These are phyloP conservation scores for Penicillium dipodomyicola DNA, from an alignment of 495 filamentous ascomycete species.

Conservation along the genomic window DNA sequence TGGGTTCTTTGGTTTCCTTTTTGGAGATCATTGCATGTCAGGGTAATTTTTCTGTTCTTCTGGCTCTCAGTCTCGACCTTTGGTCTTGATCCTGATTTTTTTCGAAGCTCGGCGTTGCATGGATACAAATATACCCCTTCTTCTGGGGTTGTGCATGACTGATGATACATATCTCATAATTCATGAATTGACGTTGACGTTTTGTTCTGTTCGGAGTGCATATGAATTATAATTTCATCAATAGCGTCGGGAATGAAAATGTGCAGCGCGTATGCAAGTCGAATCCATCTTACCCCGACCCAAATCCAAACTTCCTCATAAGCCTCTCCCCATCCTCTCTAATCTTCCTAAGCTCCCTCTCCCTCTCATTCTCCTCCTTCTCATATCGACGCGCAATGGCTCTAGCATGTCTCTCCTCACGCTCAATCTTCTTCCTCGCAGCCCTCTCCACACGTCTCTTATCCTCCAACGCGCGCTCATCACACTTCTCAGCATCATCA, in stretches of 20 bases:
- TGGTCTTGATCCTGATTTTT: slow-evolving; percentile 8
- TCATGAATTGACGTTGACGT: slow-evolving; percentile 17
- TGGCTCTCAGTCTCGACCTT: not conserved
- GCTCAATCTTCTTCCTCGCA: slow-evolving; percentile 34
- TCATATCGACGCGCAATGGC: slow-evolving; percentile 40
- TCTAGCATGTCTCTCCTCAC: slow-evolving; percentile 36
- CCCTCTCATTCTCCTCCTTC: slow-evolving; percentile 39
- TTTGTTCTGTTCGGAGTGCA: slow-evolving; percentile 6
- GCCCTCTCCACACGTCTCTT: slow-evolving; percentile 39
- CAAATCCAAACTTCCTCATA: slow-evolving; percentile 31
- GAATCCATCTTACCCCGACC: not conserved
- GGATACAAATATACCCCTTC: slow-evolving; percentile 26
- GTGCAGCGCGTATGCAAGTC: not conserved
- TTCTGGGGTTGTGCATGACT: slow-evolving; percentile 19
- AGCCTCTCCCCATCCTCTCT: slow-evolving; percentile 34
- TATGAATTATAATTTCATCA: not conserved
- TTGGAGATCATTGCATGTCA: slow-evolving; percentile 1
- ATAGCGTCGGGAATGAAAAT: slow-evolving; percentile 1
- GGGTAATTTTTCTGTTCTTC: slow-evolving; percentile 1
- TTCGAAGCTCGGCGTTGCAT: slow-evolving; percentile 22
- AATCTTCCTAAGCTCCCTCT: slow-evolving; percentile 31
- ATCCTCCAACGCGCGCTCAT: slow-evolving; percentile 37
- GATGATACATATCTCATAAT: slow-evolving; percentile 21
- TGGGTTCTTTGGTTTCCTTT: not conserved
- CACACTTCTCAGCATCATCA: slow-evolving; percentile 47